A percentile compares a stretch with the other conserved stretches of the same genome.
Conservation (phyloP, 1,284 basidiomycete species). For the Athelia sp. region DNA sequence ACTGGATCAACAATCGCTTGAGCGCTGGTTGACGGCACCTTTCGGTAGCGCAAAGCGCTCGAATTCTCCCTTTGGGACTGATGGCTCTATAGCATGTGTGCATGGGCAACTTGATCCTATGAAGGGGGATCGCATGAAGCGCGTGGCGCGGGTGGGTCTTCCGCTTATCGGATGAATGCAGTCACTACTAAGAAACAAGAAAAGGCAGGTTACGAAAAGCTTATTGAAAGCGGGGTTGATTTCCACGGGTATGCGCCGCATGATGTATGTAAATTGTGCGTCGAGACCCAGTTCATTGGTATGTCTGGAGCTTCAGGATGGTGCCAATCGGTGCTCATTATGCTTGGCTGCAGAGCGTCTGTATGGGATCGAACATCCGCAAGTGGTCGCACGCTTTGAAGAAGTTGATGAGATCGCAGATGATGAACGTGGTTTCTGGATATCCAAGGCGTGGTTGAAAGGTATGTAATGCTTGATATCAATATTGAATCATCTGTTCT, state of each 20-base stretch:
- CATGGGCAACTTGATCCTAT: slow-evolving; percentile 57
- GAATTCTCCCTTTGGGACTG: slow-evolving; percentile 1
- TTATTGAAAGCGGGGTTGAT: slow-evolving; percentile 35
- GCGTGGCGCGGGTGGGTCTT: slow-evolving; percentile 43
- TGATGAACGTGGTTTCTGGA: slow-evolving; percentile 54
- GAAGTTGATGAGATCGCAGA: slow-evolving; percentile 37
- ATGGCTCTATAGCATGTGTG: slow-evolving; percentile 41
- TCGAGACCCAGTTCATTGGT: slow-evolving; percentile 20
- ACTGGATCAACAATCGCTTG: slow-evolving; percentile 53
- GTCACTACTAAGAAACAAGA: slow-evolving; percentile 6
- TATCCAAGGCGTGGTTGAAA: slow-evolving; percentile 75
- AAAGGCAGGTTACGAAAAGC: slow-evolving; percentile 46
- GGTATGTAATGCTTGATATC: slow-evolving; percentile 34
- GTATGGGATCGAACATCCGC: slow-evolving; percentile 64
- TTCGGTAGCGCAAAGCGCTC: slow-evolving; percentile 14
- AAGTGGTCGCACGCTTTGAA: slow-evolving; percentile 51
- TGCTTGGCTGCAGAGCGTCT: slow-evolving; percentile 51
- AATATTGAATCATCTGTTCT: slow-evolving; percentile 7
- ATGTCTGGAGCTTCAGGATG: slow-evolving; percentile 46
- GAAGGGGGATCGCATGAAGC: slow-evolving; percentile 59
- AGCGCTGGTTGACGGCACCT: slow-evolving; percentile 53
- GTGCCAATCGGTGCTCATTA: slow-evolving; percentile 3
- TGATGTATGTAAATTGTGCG: slow-evolving; percentile 62
- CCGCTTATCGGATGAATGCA: slow-evolving; percentile 2
- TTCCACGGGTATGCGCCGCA: slow-evolving; percentile 37